phyloP scores from a whole-genome alignment of 805 yeast genomes.

The Myxozyma mucilagina region DNA sequence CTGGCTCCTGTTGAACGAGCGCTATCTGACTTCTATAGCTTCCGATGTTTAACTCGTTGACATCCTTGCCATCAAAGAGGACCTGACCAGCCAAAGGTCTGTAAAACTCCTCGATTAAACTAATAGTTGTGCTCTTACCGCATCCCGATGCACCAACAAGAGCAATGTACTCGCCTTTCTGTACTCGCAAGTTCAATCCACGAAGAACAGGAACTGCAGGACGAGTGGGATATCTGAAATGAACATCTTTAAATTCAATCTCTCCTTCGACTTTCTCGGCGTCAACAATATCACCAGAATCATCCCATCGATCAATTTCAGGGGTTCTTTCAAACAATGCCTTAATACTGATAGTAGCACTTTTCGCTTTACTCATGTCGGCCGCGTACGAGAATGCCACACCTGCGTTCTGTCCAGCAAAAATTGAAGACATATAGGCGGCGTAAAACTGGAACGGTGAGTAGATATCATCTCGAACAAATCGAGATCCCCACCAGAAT shows the following conservation, averaged over 20 bases:
- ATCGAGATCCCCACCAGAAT: conserved; percentile 48
- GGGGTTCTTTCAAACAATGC: conserved; percentile 41
- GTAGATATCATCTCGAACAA: conserved; percentile 38
- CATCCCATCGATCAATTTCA: conserved; percentile 40
- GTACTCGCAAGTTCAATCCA: conserved; percentile 42
- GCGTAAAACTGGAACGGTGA: conserved; percentile 42
- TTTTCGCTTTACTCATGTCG: conserved; percentile 47
- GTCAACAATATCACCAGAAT: conserved; percentile 35
- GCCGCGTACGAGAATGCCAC: conserved; percentile 46
- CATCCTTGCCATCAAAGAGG: conserved; percentile 80
- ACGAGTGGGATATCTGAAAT: conserved; percentile 39
- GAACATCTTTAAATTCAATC: conserved; percentile 49
- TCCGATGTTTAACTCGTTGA: conserved; percentile 60
- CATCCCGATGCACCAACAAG: conserved; percentile 85
- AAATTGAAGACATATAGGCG: conserved; percentile 43
- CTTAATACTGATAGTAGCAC: conserved; percentile 42
- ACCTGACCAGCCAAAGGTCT: conserved; percentile 51
- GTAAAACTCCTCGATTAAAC: conserved; percentile 57
- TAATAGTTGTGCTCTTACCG: conserved; percentile 49
- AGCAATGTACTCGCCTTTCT: conserved; percentile 83
- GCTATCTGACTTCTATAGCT: conserved; percentile 56
- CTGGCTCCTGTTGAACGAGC: conserved; percentile 59
- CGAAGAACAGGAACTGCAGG: conserved; percentile 35
- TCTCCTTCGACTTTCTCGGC: conserved; percentile 47
- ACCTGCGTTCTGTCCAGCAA: conserved; percentile 49